phyloP scores from a whole-genome alignment of 2,329 filamentous ascomycete species.

The Whalleya microplaca region DNA sequence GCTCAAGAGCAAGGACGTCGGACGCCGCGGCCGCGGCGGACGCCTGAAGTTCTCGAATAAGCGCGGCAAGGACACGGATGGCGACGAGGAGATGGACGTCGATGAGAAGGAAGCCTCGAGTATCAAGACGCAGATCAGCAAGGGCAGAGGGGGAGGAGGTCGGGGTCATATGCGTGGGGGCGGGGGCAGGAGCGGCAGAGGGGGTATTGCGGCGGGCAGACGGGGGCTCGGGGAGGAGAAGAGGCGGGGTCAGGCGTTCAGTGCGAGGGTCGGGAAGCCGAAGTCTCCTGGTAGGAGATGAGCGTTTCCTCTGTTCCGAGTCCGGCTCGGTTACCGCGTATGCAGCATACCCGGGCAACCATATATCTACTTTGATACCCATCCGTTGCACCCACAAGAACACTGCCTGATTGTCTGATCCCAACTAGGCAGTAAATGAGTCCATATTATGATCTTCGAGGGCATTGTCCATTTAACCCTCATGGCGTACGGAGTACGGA shows the following conservation, averaged over 20 bases:
- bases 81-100: slow-evolving; percentile 57
- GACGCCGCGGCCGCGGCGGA: slow-evolving; percentile 66
- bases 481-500: no score
- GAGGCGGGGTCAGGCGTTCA: slow-evolving; percentile 45
- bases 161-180: slow-evolving; percentile 24
- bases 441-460: no score
- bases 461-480: no score
- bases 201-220: slow-evolving; percentile 48
- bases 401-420: slow-evolving; percentile 1
- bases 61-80: slow-evolving; percentile 51
- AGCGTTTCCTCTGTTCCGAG: neutral
- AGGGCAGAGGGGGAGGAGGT: slow-evolving; percentile 32
- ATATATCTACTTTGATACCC: slow-evolving; percentile 25
- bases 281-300: slow-evolving; percentile 37
- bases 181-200: slow-evolving; percentile 40
- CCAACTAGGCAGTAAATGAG: neutral
- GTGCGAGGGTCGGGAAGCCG: slow-evolving; percentile 46
- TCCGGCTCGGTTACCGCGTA: neutral
- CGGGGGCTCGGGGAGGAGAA: slow-evolving; percentile 57
- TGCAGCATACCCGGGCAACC: neutral
- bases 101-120: slow-evolving; percentile 52
- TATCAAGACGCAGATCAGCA: slow-evolving; percentile 54
- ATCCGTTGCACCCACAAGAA: slow-evolving; percentile 7
- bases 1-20: slow-evolving; percentile 68
- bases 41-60: slow-evolving; percentile 74